Evolutionary conservation across 352 stramenopile species (phyloP).

Genomic region (Pythium utonaiense): DNA sequence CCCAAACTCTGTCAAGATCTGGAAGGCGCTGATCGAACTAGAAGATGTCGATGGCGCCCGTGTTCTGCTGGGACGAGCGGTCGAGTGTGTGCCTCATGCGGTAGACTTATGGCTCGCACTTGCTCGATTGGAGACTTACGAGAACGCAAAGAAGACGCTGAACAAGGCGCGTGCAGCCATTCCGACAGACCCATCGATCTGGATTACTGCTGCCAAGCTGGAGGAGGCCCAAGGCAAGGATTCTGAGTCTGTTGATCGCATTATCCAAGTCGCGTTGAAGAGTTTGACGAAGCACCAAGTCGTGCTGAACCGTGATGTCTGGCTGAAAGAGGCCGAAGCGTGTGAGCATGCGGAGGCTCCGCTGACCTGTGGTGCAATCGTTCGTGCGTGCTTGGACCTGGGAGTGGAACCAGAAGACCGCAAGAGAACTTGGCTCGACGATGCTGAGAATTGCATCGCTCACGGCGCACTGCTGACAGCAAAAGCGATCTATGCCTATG

Average conservation of each 20-base stretch:
- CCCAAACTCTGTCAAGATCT: slow-evolving; percentile 96
- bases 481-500: slow-evolving; percentile 93
- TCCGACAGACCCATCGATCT: slow-evolving; percentile 96
- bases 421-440: slow-evolving; percentile 96
- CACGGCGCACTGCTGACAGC: slow-evolving; percentile 89
- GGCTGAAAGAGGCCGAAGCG: slow-evolving; percentile 96
- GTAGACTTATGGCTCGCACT: slow-evolving; percentile 99
- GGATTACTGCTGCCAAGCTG: slow-evolving; percentile 98
- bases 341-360: slow-evolving; percentile 90
- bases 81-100: slow-evolving; percentile 96
- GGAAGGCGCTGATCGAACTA: slow-evolving; percentile 98
- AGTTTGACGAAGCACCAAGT: slow-evolving; percentile 90
- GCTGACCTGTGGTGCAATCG: slow-evolving; percentile 94
- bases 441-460: slow-evolving; percentile 91
- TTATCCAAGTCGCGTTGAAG: slow-evolving; percentile 79
- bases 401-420: slow-evolving; percentile 96
- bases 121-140: slow-evolving; percentile 96
- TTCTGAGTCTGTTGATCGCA: slow-evolving; percentile 74
- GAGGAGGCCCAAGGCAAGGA: slow-evolving; percentile 97
- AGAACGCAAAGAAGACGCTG: slow-evolving; percentile 96
- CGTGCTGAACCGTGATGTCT: slow-evolving; percentile 93
- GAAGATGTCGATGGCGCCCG: slow-evolving; percentile 96
- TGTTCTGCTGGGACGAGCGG: slow-evolving; percentile 94
- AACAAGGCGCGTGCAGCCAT: slow-evolving; percentile 94
- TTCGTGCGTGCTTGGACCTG: slow-evolving; percentile 91